Evolutionary conservation across 2,329 filamentous ascomycete species (phyloP).

Genomic region (Lecanosticta acicola): DNA sequence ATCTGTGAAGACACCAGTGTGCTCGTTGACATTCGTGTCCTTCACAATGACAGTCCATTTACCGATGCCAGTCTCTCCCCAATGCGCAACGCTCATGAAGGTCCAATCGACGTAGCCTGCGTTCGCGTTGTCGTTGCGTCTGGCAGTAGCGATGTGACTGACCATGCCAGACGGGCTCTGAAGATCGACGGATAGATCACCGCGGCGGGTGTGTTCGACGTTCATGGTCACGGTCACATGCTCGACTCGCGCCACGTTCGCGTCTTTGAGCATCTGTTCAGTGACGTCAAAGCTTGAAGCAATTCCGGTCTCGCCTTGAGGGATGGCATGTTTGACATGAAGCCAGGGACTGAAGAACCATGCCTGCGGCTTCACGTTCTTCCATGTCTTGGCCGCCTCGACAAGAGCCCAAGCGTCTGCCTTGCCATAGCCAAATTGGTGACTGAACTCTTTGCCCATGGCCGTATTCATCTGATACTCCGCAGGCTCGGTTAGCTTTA

Average conservation of each 20-base stretch:
- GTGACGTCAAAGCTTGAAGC: conserved; percentile 78
- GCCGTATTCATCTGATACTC: conserved; percentile 73
- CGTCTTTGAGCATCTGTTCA: conserved; percentile 67
- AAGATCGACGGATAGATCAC: conserved; percentile 87
- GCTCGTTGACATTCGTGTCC: conserved; percentile 71
- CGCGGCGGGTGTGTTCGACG: conserved; percentile 75
- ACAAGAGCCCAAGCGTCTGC: conserved; percentile 83
- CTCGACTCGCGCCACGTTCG: conserved; percentile 81
- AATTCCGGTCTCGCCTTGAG: conserved; percentile 75
- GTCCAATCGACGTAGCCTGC: conserved; percentile 90
- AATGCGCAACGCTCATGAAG: conserved; percentile 97
- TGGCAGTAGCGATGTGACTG: conserved; percentile 74
- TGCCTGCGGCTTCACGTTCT: conserved; percentile 86
- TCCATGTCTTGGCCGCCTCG: conserved; percentile 77
- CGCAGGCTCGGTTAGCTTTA: conserved; percentile 69
- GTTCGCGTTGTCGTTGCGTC: conserved; percentile 60
- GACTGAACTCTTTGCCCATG: conserved; percentile 81
- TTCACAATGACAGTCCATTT: conserved; percentile 89
- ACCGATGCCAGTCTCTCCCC: conserved; percentile 83
- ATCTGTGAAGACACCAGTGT: conserved; percentile 74
- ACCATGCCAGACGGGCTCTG: conserved; percentile 75
- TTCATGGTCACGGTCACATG: conserved; percentile 99
- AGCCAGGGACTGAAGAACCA: conserved; percentile 95
- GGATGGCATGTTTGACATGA: conserved; percentile 78
- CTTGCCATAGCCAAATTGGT: conserved; percentile 94